Percentiles rank a stretch among this genome's conserved stretches.
These are phyloP conservation scores for Neopestalotiopsis clavispora DNA, from an alignment of 2,329 filamentous ascomycete genomes.

Conservation along the genomic window DNA sequence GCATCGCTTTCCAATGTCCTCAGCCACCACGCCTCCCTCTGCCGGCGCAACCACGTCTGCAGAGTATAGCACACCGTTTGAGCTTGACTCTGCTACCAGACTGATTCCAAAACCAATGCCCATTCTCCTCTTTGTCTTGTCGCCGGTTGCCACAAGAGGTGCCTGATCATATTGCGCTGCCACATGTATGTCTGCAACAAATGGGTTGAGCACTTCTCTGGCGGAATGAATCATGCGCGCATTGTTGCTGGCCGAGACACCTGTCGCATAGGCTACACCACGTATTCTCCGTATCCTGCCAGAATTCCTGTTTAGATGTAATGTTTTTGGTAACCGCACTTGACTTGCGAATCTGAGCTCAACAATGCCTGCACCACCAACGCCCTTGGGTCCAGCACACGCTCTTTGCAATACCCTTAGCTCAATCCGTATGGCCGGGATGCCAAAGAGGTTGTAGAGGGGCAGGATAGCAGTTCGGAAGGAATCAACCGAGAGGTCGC, in stretches of 20 bases:
- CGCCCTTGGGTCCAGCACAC: conserved; percentile 75
- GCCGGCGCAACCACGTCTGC: conserved; percentile 81
- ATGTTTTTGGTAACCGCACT: conserved; percentile 88
- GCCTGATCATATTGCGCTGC: conserved; percentile 78
- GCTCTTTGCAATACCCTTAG: conserved; percentile 81
- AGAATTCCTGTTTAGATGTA: conserved; percentile 82
- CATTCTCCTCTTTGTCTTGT: conserved; percentile 66
- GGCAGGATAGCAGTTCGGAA: conserved; percentile 93
- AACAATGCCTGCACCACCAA: conserved; percentile 88
- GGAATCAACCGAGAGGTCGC: conserved; percentile 90
- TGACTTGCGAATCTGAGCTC: conserved; percentile 93
- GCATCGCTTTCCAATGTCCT: conserved; percentile 87
- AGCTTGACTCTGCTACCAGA: conserved; percentile 89
- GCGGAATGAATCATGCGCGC: conserved; percentile 93
- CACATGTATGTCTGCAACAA: conserved; percentile 89
- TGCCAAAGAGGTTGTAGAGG: conserved; percentile 88
- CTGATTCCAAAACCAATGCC: conserved; percentile 93
- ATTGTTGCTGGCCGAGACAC: conserved; percentile 92
- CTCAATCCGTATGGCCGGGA: conserved; percentile 79
- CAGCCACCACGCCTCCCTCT: conserved; percentile 80
- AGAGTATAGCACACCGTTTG: conserved; percentile 79
- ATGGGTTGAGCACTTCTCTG: conserved; percentile 82
- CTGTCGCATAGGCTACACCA: conserved; percentile 91
- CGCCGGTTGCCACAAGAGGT: conserved; percentile 56
- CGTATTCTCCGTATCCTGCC: conserved; percentile 87